Conservation (phyloP, 257 asterid species). For the Craterostigma plantagineum region DNA sequence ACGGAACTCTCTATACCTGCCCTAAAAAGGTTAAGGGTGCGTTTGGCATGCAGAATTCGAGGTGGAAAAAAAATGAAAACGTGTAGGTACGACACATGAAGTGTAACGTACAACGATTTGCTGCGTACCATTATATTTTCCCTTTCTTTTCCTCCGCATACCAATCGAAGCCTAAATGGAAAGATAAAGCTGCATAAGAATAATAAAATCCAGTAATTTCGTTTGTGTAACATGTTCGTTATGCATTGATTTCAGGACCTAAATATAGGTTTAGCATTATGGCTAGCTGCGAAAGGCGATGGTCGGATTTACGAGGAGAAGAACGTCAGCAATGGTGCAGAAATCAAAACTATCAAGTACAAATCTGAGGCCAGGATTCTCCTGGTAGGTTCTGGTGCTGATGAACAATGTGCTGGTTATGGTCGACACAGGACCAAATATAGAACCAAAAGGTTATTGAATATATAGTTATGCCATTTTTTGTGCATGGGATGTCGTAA, state of each 20-base stretch:
- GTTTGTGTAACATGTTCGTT: background rate
- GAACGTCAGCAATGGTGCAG: slow-evolving; percentile 8
- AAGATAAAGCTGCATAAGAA: slow-evolving; percentile 3
- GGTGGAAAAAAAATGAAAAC: no score
- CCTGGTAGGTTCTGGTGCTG: slow-evolving; percentile 92
- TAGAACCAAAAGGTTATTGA: slow-evolving; percentile 39
- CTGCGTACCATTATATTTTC: no score
- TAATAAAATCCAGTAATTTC: background rate
- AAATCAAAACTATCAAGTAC: slow-evolving; percentile 24
- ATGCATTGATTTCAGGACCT: slow-evolving; percentile 43
- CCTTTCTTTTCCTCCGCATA: no score
- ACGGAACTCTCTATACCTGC: no score
- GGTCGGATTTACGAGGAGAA: slow-evolving; percentile 46
- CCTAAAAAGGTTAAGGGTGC: no score
- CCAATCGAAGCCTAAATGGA: no score
- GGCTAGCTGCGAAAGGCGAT: slow-evolving; percentile 89
- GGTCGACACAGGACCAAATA: slow-evolving; percentile 90
- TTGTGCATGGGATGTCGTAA: no score
- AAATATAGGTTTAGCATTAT: slow-evolving; percentile 81
- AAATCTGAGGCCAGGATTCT: slow-evolving; percentile 68
- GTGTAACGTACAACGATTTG: no score
- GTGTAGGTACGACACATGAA: no score
- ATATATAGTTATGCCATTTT: no score
- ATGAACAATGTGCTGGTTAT: slow-evolving; percentile 97
- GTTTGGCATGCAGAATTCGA: no score